Base-by-base conservation (phyloP, 202 grass and related monocot species). In the Saccharum hybrid region DNA sequence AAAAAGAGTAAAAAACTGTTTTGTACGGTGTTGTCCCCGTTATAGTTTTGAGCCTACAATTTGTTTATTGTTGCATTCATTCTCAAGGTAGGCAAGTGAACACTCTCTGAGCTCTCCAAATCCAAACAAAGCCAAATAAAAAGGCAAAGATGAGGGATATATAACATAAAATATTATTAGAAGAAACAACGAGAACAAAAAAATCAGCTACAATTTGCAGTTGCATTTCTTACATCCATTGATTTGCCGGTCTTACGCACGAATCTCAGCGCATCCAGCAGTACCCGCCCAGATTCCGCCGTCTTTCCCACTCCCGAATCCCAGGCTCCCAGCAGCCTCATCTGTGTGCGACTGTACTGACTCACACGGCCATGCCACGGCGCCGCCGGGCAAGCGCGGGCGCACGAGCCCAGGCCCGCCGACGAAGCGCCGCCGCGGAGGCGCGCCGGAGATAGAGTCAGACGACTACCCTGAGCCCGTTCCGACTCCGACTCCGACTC, bases 381-480 rank as follows among this genome's bases (percentile, higher is more conserved):
- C 68, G 77, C 70, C 62, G 78, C 66, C 69, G 83, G 69, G 71
- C 48, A 94, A 94, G 81, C 89, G 86, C 18, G 84, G 87, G 41
- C 89, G 86, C 68, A n/a, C 67, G 77, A 87, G 81, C 84, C 86
- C 84, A 26, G 49, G 49, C 10, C 66, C 80, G 23, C 72, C 77
- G 59, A 67, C 73, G 48, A 77, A 87, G 75, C 82, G 68, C 73
- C 71, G 76, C 62, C 84, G 89, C n/a, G 76, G 82, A 10, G 82
- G 74, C 11, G 37, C 71, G 34, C 56, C 34, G 48, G 83, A 79
- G 22, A 34, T 21, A 11, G 84, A 68, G 69, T 37, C 23, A 11
- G 31, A 33, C 18, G 72, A 72, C 42, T 72, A 72, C 39, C 26
- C 66, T 26, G 70, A 60, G 80, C 16, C 39, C 13, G 42, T 28